phyloP scores from a whole-genome alignment of 2,329 filamentous ascomycete species.

The Xylariaceae sp. region DNA sequence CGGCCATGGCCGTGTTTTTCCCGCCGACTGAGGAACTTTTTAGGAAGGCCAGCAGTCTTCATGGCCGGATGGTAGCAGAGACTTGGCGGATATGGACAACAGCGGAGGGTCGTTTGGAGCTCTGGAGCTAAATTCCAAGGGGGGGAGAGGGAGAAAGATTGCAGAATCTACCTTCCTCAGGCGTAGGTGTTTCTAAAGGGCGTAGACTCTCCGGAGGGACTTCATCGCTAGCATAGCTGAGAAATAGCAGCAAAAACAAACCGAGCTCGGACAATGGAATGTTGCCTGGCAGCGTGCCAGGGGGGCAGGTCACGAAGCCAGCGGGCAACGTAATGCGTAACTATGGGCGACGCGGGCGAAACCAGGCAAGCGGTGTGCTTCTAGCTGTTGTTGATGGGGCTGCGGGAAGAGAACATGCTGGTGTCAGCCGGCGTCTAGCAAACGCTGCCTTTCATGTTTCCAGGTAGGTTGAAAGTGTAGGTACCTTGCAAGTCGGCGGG shows the following conservation, averaged over 20 bases:
- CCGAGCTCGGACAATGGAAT: background rate
- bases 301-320: background rate
- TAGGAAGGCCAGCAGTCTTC: slow-evolving; percentile 48
- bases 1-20: slow-evolving; percentile 59
- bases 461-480: background rate
- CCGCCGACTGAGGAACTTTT: slow-evolving; percentile 66
- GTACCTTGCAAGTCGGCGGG: background rate
- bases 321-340: background rate
- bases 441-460: background rate
- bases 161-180: background rate
- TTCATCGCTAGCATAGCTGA: slow-evolving; percentile 18
- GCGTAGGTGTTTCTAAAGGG: background rate
- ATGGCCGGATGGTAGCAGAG: slow-evolving; percentile 37
- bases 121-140: background rate
- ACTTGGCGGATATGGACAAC: slow-evolving; percentile 2
- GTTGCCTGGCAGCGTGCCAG: background rate
- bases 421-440: background rate
- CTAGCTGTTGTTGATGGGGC: background rate
- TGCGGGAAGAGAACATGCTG: background rate
- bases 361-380: background rate
- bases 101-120: background rate
- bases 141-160: background rate
- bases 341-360: background rate
- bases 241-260: background rate
- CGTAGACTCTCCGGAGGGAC: background rate